Evolutionary conservation across 1,139 yeast genomes (phyloP), one percentile per base, ranked within the genome.

Genomic region (Pichia terricola): DNA sequence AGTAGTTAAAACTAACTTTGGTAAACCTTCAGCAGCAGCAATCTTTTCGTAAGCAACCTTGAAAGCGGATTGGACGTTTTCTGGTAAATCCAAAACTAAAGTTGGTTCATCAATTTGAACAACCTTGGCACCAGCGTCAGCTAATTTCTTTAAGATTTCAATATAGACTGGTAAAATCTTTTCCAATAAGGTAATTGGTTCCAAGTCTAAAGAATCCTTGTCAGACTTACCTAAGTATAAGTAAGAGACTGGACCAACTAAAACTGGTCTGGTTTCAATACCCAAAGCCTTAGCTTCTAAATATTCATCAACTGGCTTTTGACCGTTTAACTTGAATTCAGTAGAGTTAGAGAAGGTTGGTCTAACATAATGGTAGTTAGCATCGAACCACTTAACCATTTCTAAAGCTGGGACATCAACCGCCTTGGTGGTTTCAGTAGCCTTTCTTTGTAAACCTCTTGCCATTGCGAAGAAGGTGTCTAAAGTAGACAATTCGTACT

Each of bases 341-440:
- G 97, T 91, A 57, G 88, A 78, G 78, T 88, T 82, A 48, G 96
- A 86, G 74, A 91, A 87, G 59, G 98, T 94, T 70, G 98, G 98
- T 79, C 98, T 87, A 63, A 91, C 97, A 69, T 91, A 94, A 72
- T 91, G 98, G 85, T 91, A 91, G 86, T 91, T 91, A 54, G 97
- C 85, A 72, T 91, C 98, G 60, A 91, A 91, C 98, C 98, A 91
- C 77, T 91, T 91, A 61, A 91, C 98, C 98, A 91, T 91, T 79
- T 91, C 98, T 69, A 87, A 79, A 60, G 98, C 98, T 55, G 97
- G 91, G 51, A 91, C 98, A 70, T 94, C 98, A 59, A 91, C 96
- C 57, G 95, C 95, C 58, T 83, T 77, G 52, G 80, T 67, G 57
- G 89, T 66, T 58, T 84, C 96, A 56, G 94, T 84, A 57, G 95